These are phyloP conservation scores for Phytophthora sojae DNA, from an alignment of 352 stramenopile species.

Conservation along the genomic window DNA sequence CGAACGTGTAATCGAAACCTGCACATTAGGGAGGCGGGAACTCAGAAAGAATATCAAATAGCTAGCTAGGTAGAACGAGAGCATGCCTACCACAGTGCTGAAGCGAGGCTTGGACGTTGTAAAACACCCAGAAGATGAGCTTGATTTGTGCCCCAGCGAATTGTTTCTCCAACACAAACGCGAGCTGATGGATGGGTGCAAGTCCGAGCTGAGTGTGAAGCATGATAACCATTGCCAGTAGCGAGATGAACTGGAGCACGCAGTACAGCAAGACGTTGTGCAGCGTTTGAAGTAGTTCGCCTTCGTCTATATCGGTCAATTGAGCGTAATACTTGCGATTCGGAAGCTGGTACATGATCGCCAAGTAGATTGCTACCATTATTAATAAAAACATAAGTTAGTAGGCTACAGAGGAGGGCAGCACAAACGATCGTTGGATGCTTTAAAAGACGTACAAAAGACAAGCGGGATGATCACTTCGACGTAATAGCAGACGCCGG, in stretches of 20 bases:
- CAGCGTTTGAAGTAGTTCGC: conserved; percentile 22
- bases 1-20: conserved; percentile 8
- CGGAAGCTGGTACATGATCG: conserved; percentile 24
- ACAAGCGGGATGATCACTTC: conserved; percentile 17
- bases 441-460: neutral
- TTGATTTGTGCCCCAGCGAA: conserved; percentile 33
- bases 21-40: neutral
- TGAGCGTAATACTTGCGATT: conserved; percentile 42
- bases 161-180: conserved; percentile 40
- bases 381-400: too few species aligned
- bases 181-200: conserved; percentile 25
- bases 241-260: neutral
- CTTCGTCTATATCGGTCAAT: conserved; percentile 10
- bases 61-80: neutral
- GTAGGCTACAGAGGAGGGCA: too few species aligned
- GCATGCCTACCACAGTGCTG: conserved; percentile 17
- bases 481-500: conserved; percentile 11
- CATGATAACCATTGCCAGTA: neutral
- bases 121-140: conserved; percentile 34
- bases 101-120: conserved; percentile 29
- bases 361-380: conserved; percentile 31
- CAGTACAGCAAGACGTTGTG: conserved; percentile 23
- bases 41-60: neutral
- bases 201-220: conserved; percentile 18
- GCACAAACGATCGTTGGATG: too few species aligned